Percentiles rank a stretch among this genome's conserved stretches.
phyloP scores from a whole-genome alignment of 495 filamentous ascomycete genomes.

The Monascus purpureus region DNA sequence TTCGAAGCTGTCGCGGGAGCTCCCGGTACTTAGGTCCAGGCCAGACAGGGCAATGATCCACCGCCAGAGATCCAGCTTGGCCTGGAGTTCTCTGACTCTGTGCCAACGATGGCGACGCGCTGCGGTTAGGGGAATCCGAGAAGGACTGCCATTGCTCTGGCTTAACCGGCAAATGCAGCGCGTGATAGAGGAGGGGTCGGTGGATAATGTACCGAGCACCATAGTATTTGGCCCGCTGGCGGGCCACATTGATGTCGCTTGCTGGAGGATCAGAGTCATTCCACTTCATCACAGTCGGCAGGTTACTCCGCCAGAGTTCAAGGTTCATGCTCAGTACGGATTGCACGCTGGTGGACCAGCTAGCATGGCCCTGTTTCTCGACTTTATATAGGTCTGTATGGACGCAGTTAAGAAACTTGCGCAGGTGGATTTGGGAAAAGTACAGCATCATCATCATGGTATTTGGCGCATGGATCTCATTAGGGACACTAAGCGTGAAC shows the following conservation, averaged over 20 bases:
- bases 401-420: slow-evolving; percentile 71
- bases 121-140: too few relatives aligned
- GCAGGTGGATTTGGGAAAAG: slow-evolving; percentile 69
- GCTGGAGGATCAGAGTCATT: too few relatives aligned
- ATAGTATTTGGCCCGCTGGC: too few relatives aligned
- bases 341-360: too few relatives aligned
- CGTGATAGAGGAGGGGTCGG: too few relatives aligned
- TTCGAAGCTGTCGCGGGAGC: slow-evolving; percentile 27
- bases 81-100: background rate
- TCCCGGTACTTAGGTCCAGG: slow-evolving; percentile 11
- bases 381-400: slow-evolving; percentile 70
- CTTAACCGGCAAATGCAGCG: too few relatives aligned
- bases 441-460: slow-evolving; percentile 62
- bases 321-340: background rate
- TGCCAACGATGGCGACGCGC: background rate
- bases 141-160: too few relatives aligned
- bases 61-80: background rate
- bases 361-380: slow-evolving; percentile 20
- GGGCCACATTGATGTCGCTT: too few relatives aligned
- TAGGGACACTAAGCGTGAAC: slow-evolving; percentile 17
- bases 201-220: too few relatives aligned
- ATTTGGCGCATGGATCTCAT: slow-evolving; percentile 18
- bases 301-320: background rate
- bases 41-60: too few relatives aligned
- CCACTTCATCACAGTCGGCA: too few relatives aligned